A percentile compares a stretch with the other conserved stretches of the same genome.
Conservation (phyloP, 2,329 filamentous ascomycete genomes). For the Thielaviopsis euricoi region DNA sequence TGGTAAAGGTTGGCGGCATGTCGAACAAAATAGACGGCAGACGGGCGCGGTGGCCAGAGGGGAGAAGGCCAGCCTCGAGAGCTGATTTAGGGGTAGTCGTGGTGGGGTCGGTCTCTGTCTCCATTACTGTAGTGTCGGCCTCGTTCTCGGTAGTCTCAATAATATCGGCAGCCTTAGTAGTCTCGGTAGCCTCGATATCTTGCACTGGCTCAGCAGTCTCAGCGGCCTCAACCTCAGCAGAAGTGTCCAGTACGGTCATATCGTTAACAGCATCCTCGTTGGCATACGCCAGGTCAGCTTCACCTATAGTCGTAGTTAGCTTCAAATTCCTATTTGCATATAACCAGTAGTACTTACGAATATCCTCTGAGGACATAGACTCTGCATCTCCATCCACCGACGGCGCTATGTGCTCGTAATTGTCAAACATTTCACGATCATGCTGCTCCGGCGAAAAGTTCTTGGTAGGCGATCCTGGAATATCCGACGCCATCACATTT, state of each 20-base stretch:
- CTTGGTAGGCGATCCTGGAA: not conserved
- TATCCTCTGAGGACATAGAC: not conserved
- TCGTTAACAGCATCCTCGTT: not conserved
- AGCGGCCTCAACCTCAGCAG: not conserved
- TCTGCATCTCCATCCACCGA: not conserved
- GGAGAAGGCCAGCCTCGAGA: not conserved
- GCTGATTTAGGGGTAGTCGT: not conserved
- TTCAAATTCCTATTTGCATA: not conserved
- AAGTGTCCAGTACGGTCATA: not conserved
- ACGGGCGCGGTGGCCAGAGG: too few relatives aligned
- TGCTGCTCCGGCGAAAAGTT: not conserved
- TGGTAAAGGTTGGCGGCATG: not conserved
- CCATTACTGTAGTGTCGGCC: too few relatives aligned
- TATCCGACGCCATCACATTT: not conserved
- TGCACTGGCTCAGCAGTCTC: not conserved
- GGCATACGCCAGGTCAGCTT: not conserved
- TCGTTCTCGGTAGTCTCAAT: not conserved
- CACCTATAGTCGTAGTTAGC: not conserved
- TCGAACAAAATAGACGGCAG: not conserved
- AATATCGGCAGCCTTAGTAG: not conserved
- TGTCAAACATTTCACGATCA: not conserved
- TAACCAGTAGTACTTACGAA: not conserved
- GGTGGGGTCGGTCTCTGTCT: not conserved
- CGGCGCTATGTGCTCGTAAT: not conserved
- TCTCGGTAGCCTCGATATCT: not conserved